Evolutionary conservation across 192 early-diverging fungal species (phyloP).

Genomic region (Podila clonocystis): DNA sequence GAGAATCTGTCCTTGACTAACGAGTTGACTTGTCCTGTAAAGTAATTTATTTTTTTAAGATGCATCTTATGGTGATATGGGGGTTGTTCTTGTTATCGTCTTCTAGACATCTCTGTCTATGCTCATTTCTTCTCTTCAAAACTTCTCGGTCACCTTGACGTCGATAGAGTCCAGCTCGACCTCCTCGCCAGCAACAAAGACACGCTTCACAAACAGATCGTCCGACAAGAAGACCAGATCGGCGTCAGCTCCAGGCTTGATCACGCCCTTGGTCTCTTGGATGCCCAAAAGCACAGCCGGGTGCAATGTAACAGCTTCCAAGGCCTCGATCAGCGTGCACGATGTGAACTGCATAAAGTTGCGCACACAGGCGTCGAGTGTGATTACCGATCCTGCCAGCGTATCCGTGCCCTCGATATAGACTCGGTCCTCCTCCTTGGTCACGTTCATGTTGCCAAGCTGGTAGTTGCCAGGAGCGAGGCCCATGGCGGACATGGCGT

Average conservation of each 20-base stretch:
- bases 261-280: slow-evolving; percentile 73
- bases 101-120: not conserved
- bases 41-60: too few relatives aligned
- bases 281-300: slow-evolving; percentile 82
- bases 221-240: slow-evolving; percentile 80
- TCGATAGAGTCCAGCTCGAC: slow-evolving; percentile 53
- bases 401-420: slow-evolving; percentile 82
- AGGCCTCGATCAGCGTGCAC: slow-evolving; percentile 78
- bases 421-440: slow-evolving; percentile 68
- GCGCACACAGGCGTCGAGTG: slow-evolving; percentile 77
- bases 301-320: slow-evolving; percentile 83
- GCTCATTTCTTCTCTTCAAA: slow-evolving; percentile 18
- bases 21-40: too few relatives aligned
- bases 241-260: slow-evolving; percentile 78
- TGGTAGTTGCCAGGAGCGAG: slow-evolving; percentile 76
- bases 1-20: too few relatives aligned
- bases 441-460: slow-evolving; percentile 74
- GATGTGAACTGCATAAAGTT: slow-evolving; percentile 84
- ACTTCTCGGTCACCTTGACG: slow-evolving; percentile 45
- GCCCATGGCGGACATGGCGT: slow-evolving; percentile 82
- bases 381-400: slow-evolving; percentile 75
- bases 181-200: slow-evolving; percentile 79
- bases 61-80: not conserved
- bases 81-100: not conserved
- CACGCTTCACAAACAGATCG: slow-evolving; percentile 69